phyloP scores from a whole-genome alignment of 1,284 basidiomycete species.

The Rhodotorula sp. region DNA sequence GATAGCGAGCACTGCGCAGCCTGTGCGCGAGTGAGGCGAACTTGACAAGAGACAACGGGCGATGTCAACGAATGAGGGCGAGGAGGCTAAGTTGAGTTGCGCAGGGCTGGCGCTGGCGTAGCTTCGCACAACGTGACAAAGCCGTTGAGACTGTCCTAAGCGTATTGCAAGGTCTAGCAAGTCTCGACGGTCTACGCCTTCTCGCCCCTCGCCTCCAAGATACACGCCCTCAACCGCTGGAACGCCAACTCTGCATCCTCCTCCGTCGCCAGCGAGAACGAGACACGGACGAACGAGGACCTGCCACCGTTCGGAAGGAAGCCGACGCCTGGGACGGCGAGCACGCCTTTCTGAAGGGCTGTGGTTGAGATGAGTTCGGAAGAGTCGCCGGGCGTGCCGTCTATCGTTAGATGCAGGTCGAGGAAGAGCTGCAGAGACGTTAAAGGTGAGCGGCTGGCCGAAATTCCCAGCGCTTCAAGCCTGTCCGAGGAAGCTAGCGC shows the following conservation, averaged over 20 bases:
- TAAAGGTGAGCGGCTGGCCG: not conserved
- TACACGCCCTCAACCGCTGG: conserved; percentile 52
- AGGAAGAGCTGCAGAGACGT: conserved; percentile 26
- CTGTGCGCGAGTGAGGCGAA: not conserved
- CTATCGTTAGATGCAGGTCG: conserved; percentile 42
- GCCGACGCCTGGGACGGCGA: conserved; percentile 74
- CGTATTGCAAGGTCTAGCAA: not conserved
- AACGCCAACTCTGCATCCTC: conserved; percentile 73
- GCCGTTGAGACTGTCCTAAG: not conserved
- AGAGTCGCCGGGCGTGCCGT: conserved; percentile 63
- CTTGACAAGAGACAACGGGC: not conserved
- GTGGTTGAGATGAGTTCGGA: conserved; percentile 71
- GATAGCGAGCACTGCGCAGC: not conserved
- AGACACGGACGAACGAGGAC: conserved; percentile 71
- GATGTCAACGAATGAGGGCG: not conserved
- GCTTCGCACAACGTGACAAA: not conserved
- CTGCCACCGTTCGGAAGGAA: conserved; percentile 70
- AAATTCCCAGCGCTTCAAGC: not conserved
- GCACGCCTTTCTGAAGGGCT: conserved; percentile 75
- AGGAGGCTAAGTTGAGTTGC: no score
- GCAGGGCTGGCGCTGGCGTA: no score
- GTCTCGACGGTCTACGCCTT: not conserved
- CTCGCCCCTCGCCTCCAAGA: conserved; percentile 34
- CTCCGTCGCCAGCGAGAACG: conserved; percentile 72
- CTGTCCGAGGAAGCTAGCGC: not conserved